Percentiles rank a stretch among this genome's conserved stretches.
These are phyloP conservation scores for Hysterangium stoloniferum DNA, from an alignment of 768 basidiomycete genomes.

Conservation along the genomic window DNA sequence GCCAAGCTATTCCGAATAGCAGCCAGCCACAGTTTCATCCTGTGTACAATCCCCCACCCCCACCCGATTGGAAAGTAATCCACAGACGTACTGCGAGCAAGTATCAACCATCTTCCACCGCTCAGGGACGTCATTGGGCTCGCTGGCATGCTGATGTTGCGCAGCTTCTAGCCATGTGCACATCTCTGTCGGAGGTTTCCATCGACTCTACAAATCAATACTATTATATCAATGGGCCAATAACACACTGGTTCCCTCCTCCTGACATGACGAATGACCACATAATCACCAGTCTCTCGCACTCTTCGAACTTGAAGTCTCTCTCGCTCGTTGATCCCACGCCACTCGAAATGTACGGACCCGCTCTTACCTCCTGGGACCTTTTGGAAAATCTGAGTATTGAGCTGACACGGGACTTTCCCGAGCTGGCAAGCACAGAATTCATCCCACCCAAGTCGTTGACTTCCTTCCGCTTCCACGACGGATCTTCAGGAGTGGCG, in stretches of 20 bases:
- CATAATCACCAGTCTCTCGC: constrained; percentile 14
- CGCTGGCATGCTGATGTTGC: constrained; percentile 13
- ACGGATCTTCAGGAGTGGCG: not conserved
- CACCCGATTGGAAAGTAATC: not conserved
- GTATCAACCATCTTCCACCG: constrained; percentile 14
- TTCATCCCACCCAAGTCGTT: constrained; percentile 15
- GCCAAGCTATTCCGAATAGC: not conserved
- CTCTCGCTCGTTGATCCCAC: constrained; percentile 15
- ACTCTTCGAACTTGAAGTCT: constrained; percentile 12
- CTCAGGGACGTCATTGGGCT: constrained; percentile 15
- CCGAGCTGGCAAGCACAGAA: constrained; percentile 10
- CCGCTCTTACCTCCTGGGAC: constrained; percentile 12
- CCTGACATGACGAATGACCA: constrained; percentile 11
- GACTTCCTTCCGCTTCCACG: constrained; percentile 10
- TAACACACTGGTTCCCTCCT: constrained; percentile 4
- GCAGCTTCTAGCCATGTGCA: constrained; percentile 12
- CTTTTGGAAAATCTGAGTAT: constrained; percentile 9
- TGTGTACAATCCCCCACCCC: not conserved
- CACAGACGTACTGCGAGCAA: not conserved
- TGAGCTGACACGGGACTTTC: constrained; percentile 8
- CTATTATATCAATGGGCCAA: not conserved
- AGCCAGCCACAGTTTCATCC: not conserved
- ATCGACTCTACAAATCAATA: constrained; percentile 12
- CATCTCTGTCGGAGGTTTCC: constrained; percentile 8
- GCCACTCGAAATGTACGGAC: constrained; percentile 15